Evolutionary conservation across 768 basidiomycete species (phyloP), one percentile per base, ranked within the genome.

Genomic region (Rubroboletus pulcherrimus): DNA sequence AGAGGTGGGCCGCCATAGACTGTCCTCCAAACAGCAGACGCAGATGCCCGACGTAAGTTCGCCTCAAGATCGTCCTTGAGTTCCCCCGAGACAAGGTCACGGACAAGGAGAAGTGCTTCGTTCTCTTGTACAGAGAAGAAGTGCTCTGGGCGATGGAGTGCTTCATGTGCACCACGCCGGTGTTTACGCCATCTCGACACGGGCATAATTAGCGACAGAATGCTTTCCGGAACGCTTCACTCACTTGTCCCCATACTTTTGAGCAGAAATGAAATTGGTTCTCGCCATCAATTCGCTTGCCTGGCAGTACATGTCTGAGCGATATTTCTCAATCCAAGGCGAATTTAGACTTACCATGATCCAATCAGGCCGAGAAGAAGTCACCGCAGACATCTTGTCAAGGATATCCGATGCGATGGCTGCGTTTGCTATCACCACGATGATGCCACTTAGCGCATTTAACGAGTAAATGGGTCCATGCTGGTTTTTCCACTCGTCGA

Each of bases 391-490:
- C 56, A 54, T 57, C 21, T 54, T 57, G 21, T 57, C 56, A 1
- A 54, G 41, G 31, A 47, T 54, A 5, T 57, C 56, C 5, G 41
- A 57, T 5, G 56, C 56, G 10, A 54, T 49, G 17, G 53, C 34
- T 38, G 53, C 51, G 11, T 57, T 57, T n/a, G 56, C 56, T 21
- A 57, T 40, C n/a, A 57, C 53, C 29, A 54, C 53, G 15, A 57
- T 57, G n/a, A 55, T 42, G 14, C 56, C 35, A 29, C 41, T 41
- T 19, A 49, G 24, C 17, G 53, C 35, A 39, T 49, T 49, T 47
- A 54, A 49, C 29, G 56, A 44, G 37, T 57, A 57, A 26, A 57
- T 48, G 15, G 56, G 56, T 1, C 56, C 56, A 49, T 54, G 26
- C 21, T 49, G 29, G 8, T 57, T 47, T 49, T 57, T 57, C 53